Conservation (phyloP, 2,329 filamentous ascomycete species). For the Ascochyta viciae-villosae region DNA sequence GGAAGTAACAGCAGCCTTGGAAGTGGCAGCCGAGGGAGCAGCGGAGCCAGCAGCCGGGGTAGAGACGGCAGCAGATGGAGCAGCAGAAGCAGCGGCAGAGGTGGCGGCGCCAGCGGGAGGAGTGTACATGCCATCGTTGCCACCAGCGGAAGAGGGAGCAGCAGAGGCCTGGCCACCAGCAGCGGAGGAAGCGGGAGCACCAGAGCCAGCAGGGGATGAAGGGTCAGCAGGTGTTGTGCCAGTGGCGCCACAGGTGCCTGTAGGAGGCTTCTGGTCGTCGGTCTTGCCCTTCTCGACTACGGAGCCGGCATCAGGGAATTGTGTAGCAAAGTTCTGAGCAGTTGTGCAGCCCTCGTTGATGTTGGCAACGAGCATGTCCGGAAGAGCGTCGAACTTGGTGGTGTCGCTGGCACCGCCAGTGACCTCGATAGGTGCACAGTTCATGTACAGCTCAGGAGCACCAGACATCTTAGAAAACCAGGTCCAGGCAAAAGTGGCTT, state of each 20-base stretch:
- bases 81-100: constrained; percentile 3
- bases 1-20: constrained; percentile 8
- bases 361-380: constrained; percentile 78
- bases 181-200: constrained; percentile 23
- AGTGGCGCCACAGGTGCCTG: constrained; percentile 30
- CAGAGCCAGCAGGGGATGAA: constrained; percentile 14
- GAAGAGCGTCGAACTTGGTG: constrained; percentile 67
- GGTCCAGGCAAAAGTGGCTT: constrained; percentile 86
- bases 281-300: constrained; percentile 56
- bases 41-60: constrained; percentile 9
- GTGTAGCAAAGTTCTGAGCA: too few species aligned
- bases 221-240: constrained; percentile 23
- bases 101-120: constrained; percentile 15
- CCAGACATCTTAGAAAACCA: constrained; percentile 85
- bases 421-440: constrained; percentile 80
- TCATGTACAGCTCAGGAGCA: constrained; percentile 88
- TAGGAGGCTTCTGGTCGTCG: constrained; percentile 21
- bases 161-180: constrained; percentile 33
- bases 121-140: constrained; percentile 17
- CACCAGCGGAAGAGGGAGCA: constrained; percentile 24
- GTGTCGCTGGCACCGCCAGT: constrained; percentile 61
- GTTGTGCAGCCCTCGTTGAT: constrained; percentile 49
- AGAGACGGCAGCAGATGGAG: not conserved
- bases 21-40: constrained; percentile 2
- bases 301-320: constrained; percentile 71